Evolutionary conservation across 495 filamentous ascomycete species (phyloP).

Genomic region (Staphylotrichum tortipilum): DNA sequence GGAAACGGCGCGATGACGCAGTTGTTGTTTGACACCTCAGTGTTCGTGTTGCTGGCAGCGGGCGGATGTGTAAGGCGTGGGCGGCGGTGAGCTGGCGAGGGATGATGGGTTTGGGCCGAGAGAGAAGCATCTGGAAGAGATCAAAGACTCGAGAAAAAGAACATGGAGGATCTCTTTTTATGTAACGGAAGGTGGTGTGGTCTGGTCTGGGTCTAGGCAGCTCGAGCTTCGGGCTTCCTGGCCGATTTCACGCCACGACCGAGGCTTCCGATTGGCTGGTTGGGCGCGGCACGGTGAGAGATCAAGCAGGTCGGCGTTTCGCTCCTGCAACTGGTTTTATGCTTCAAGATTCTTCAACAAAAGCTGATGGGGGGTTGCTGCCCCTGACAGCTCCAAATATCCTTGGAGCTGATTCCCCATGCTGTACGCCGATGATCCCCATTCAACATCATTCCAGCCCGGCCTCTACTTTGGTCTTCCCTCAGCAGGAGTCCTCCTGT

Average conservation of each 20-base stretch:
- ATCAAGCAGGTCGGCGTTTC: not conserved
- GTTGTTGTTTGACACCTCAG: not conserved
- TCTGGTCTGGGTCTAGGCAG: too few relatives aligned
- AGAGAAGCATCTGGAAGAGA: not conserved
- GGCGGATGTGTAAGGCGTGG: not conserved
- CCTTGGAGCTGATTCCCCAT: too few relatives aligned
- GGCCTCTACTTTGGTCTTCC: too few relatives aligned
- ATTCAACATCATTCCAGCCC: too few relatives aligned
- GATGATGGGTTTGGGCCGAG: constrained; percentile 1
- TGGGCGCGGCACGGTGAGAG: not conserved
- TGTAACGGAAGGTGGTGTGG: too few relatives aligned
- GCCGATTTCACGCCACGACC: not conserved
- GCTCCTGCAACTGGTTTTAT: not conserved
- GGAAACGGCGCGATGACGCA: not conserved
- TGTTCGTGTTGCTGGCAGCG: not conserved
- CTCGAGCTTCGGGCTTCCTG: not conserved
- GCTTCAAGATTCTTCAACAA: too few relatives aligned
- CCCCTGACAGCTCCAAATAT: too few relatives aligned
- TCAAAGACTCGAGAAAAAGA: not conserved
- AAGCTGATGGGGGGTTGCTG: too few relatives aligned
- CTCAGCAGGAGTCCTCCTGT: too few relatives aligned
- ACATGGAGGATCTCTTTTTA: not conserved
- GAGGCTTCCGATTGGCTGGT: not conserved
- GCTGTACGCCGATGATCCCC: too few relatives aligned
- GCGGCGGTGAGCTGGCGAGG: not conserved